Base-by-base conservation (phyloP, 345 rosid species). In the Dipteronia dyeriana region DNA sequence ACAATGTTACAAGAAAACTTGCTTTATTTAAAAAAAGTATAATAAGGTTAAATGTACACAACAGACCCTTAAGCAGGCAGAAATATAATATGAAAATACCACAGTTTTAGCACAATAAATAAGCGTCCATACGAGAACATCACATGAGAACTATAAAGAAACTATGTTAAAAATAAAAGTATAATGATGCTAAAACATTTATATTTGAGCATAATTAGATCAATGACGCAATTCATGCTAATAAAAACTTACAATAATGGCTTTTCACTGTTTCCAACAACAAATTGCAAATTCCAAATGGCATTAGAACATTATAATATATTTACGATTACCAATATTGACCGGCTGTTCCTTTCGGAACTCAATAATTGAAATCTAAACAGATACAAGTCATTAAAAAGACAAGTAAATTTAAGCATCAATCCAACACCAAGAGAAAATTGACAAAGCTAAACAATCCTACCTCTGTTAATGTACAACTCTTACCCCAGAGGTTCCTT, bases 1-100 rank as follows among this genome's bases (percentile, higher is more conserved):
- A 75, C 71, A 74, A 29, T 23, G 61, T 0, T 38, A 74, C 84
- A 45, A 69, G 51, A 49, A 31, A 23, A 23, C 31, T 17, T 10
- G 19, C 25, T 53, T 62, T 19, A 4, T 20, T 34, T 34, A 34
- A 34, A 34, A 34, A 38, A 79, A 77, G n/a, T 73, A 70, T 9
- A 38, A 73, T 10, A 19, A 57, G 47, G 61, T 49, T 54, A 80
- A 56, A 43, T 12, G 25, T 56, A 23, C 43, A 75, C 39, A 60
- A 4, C 53, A 1, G 11, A 34, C 54, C 66, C n/a, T 68, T 31
- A 38, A 64, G 68, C 43, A 59, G 39, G 43, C 13, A n/a, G 3
- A 29, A 17, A 64, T 47, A 74, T 3, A 43, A 29, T 43, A 62
- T 9, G 54, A n/a, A 12, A 39, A 31, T 41, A 7, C n/a, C 61